Evolutionary conservation across 306 rosid species (phyloP), one percentile per base, ranked within the genome.

Genomic region (Quercus agrifolia): DNA sequence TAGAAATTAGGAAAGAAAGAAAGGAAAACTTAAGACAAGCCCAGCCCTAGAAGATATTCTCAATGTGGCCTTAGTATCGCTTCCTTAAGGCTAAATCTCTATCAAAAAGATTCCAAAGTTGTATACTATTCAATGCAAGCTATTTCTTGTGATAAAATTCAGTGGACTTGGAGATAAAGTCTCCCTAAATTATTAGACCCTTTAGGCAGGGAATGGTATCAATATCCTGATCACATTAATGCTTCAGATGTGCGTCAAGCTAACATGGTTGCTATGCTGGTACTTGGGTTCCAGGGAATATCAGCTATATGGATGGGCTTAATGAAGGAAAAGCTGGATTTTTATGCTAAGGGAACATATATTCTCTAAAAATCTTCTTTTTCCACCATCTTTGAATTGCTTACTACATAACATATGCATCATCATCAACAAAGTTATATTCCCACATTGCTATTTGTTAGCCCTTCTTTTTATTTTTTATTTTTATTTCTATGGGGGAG

Each of bases 11-110:
- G 73, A 77, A 73, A 56, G 25, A 80, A 77, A 72, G 75, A 73
- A 87, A 74, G 41, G 61, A 80, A 80, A 25, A n/a, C 71, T 41
- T 51, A 59, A 67, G 74, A 85, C 80, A 79, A 84, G 78, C 76
- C 84, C 82, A 61, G 49, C 77, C 68, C 86, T 64, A 68, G 90
- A 94, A 92, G 90, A 94, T 91, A 92, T 92, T 94, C 97, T 54
- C 70, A 78, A 78, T 74, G 56, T 61, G 72, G 83, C 82, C 84
- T 85, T 69, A 75, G 86, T 74, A 80, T 81, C 75, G 80, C 80
- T 86, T 78, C 87, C 90, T 73, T 73, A 23, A 79, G 70, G 79
- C 68, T 76, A 77, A 67, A 87, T 88, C 75, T 81, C 77, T 84
- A 9, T 59, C 67, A 19, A 30, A 84, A 74, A 44, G 80, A 71